Base-by-base conservation (phyloP, 306 rosid genomes). In the Cucurbita ficifolia region DNA sequence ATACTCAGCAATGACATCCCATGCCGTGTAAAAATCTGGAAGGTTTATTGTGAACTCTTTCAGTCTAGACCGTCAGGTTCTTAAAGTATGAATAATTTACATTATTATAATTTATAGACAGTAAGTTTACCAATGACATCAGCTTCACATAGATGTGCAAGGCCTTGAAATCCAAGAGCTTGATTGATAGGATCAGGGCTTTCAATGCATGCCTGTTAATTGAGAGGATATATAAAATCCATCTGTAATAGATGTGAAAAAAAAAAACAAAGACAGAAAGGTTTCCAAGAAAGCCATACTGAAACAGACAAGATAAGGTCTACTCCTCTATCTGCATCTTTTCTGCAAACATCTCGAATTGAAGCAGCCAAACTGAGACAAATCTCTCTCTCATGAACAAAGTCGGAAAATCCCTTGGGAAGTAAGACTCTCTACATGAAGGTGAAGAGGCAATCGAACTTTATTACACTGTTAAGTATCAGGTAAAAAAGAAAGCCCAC, bases 11-110 rank as follows among this genome's bases (percentile, higher is more conserved):
- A 94, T 86, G 80, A 90, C 95, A 78, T 83, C 90, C 98, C 97
- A 94, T 59, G 98, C 97, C 45, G 98, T 94, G 83, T 90, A 94
- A 86, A 94, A 94, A 83, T 94, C 97, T 94, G 89, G 65, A 77
- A 58, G 76, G 52, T 68, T 43, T 6, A 22, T 43, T 42, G 7
- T 68, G n/a, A 46, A 22, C 72, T 45, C 46, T 33, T 45, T 22
- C 22, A 46, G 38, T 68, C 55, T 68, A 40, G 17, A 67, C 73
- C 22, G n/a, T 45, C 36, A 21, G 51, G 18, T 43, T 42, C 38
- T 19, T 19, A 2, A 45, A 21, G 39, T 67, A 67, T 0, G 4
- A 67, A 45, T 43, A 45, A 67, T 67, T 57, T 55, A 70, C 58
- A 38, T 71, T 71, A 45, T 21, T 52, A 33, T n/a, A 58, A 56